Percentiles rank a stretch among this genome's conserved stretches.
Evolutionary conservation across 2,329 filamentous ascomycete genomes (phyloP).

Genomic region (Penicillium sp.): DNA sequence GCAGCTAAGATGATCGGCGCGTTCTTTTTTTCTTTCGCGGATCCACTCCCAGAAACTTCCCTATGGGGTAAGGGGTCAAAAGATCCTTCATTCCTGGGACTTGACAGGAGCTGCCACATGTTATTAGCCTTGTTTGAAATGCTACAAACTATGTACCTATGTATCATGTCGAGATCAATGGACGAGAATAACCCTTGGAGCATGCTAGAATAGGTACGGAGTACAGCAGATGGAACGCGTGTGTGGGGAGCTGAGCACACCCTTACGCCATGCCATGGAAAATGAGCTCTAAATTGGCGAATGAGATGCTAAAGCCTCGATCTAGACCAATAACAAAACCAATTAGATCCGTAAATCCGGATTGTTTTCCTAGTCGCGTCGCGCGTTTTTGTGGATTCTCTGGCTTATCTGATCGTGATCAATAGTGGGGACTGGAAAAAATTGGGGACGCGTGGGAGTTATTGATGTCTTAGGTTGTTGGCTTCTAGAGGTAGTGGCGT

Average conservation of each 20-base stretch:
- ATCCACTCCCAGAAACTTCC: slow-evolving; percentile 18
- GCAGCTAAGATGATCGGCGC: slow-evolving; percentile 15
- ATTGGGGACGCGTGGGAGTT: slow-evolving; percentile 12
- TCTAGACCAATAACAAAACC: slow-evolving; percentile 11
- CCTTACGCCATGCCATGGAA: not conserved
- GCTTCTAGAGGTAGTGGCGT: not conserved
- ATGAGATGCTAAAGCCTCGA: slow-evolving; percentile 1
- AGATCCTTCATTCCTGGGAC: slow-evolving; percentile 20
- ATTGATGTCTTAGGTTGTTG: not conserved
- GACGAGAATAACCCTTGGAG: not conserved
- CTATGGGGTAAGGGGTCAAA: slow-evolving; percentile 2
- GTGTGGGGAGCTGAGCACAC: slow-evolving; percentile 10
- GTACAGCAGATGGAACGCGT: not conserved
- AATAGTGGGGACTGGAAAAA: slow-evolving; percentile 16
- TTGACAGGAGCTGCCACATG: slow-evolving; percentile 4
- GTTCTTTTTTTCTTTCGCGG: slow-evolving; percentile 8
- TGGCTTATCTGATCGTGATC: slow-evolving; percentile 15
- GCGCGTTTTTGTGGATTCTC: slow-evolving; percentile 12
- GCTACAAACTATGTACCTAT: not conserved
- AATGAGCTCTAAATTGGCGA: slow-evolving; percentile 2
- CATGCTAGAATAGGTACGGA: no score
- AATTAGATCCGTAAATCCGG: slow-evolving; percentile 27
- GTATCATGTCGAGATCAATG: not conserved
- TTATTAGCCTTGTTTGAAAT: not conserved
- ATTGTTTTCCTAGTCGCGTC: slow-evolving; percentile 21